A percentile compares a stretch with the other conserved stretches of the same genome.
Conservation (phyloP, 805 yeast genomes). For the Helenozyma rhizophorensis region DNA sequence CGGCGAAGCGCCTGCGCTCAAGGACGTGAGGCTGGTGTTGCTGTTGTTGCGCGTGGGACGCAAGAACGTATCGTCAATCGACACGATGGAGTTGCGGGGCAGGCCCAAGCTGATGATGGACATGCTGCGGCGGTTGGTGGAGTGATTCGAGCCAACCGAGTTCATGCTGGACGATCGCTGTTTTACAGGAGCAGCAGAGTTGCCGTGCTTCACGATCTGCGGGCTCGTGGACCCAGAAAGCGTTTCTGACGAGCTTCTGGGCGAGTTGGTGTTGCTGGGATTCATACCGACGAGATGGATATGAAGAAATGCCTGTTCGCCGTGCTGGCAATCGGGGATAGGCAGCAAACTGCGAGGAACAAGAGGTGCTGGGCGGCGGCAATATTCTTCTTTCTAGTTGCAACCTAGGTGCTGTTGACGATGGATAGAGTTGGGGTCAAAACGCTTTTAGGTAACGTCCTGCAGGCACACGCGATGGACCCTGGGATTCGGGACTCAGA, state of each 20-base stretch:
- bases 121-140: slow-evolving; percentile 29
- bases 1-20: slow-evolving; percentile 11
- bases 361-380: too few relatives aligned
- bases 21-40: slow-evolving; percentile 19
- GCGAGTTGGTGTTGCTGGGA: slow-evolving; percentile 4
- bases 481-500: background rate
- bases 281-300: too few relatives aligned
- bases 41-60: slow-evolving; percentile 33
- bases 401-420: too few relatives aligned
- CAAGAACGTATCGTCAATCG: slow-evolving; percentile 30
- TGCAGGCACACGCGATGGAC: background rate
- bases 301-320: too few relatives aligned
- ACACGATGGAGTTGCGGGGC: slow-evolving; percentile 38
- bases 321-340: too few relatives aligned
- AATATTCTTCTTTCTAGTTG: too few relatives aligned
- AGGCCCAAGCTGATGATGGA: slow-evolving; percentile 35
- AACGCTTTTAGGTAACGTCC: too few relatives aligned
- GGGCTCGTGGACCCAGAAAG: slow-evolving; percentile 6
- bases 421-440: too few relatives aligned
- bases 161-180: slow-evolving; percentile 33
- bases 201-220: background rate
- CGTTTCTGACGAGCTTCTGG: slow-evolving; percentile 6
- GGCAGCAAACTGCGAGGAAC: too few relatives aligned
- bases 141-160: slow-evolving; percentile 25
- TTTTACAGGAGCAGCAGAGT: too few relatives aligned